Base-by-base conservation (phyloP, 805 yeast genomes). In the Lipomyces yamanashiensis region DNA sequence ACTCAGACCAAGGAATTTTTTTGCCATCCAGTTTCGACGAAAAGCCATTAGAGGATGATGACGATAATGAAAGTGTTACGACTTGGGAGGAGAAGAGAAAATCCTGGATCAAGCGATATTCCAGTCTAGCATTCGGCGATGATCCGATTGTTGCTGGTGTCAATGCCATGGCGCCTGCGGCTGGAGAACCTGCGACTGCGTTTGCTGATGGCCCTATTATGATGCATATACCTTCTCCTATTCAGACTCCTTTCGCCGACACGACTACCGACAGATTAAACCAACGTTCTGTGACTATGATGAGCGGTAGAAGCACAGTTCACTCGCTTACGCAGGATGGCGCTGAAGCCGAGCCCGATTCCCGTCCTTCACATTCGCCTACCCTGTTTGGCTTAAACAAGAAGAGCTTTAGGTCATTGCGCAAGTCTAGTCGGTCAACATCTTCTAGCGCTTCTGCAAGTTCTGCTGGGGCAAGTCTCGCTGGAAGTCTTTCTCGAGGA, bases 61-160 rank as follows among this genome's bases (percentile, higher is more conserved):
- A 41, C 37, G 62, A 52, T n/a, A 51, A n/a, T 15, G 48, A 45
- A 7, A 58, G 63, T 33, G 54, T 54, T 7, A 53, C 57, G 6
- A 60, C 67, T 7, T 64, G 67, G 67, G 59, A 48, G 45, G 67
- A 64, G 34, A 48, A 53, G 58, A 61, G 67, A 12, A 28, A 36
- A 19, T 36, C 61, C 12, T 55, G 61, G 59, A 55, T 63, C 43
- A 55, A 54, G 34, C 53, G 51, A 19, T 62, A 58, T 28, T 50
- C 62, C 19, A 37, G 36, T 28, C 36, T 19, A 17, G 33, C 33
- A 19, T 36, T 51, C 13, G 28, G 28, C 17, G 33, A 43, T 33
- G 59, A 56, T n/a, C 59, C 59, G 28, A 47, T 48, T 2, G 54
- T 48, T 21, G 39, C 36, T 13, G 59, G 59, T 33, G 48, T 39